Conservation (phyloP, 805 yeast species). For the Metschnikowia cerradonensis region DNA sequence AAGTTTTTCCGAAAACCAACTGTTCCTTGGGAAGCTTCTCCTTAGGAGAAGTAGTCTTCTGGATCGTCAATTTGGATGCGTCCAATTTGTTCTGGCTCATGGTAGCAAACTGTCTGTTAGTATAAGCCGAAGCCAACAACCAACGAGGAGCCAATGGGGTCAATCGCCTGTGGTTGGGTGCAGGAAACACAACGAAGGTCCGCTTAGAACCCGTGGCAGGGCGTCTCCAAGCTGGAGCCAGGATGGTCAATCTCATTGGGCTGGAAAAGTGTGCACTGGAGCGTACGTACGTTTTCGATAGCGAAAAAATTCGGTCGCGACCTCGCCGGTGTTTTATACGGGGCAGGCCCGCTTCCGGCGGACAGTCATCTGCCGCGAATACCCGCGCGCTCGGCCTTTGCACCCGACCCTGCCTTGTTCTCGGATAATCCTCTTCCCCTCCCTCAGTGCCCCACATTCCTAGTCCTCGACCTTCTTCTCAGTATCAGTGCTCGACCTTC, state of each 20-base stretch:
- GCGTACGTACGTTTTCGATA: slow-evolving; percentile 1
- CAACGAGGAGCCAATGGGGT: too few species aligned
- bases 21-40: slow-evolving; percentile 35
- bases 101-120: slow-evolving; percentile 17
- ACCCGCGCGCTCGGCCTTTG: slow-evolving; percentile 5
- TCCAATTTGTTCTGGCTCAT: slow-evolving; percentile 31
- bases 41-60: slow-evolving; percentile 36
- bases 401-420: not conserved
- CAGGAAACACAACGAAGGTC: too few species aligned
- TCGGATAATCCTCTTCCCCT: not conserved
- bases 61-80: slow-evolving; percentile 34
- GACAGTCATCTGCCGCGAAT: slow-evolving; percentile 14
- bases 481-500: too few species aligned
- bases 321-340: not conserved
- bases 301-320: slow-evolving; percentile 3
- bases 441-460: not conserved
- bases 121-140: not conserved
- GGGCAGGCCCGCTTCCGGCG: slow-evolving; percentile 4
- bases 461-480: too few species aligned
- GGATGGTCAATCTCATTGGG: not conserved
- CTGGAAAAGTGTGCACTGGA: not conserved
- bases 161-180: too few species aligned
- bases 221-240: not conserved
- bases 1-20: slow-evolving; percentile 44
- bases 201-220: too few species aligned